Evolutionary conservation across 73 alveolate species (phyloP).

Genomic region (Diophrys appendiculata): DNA sequence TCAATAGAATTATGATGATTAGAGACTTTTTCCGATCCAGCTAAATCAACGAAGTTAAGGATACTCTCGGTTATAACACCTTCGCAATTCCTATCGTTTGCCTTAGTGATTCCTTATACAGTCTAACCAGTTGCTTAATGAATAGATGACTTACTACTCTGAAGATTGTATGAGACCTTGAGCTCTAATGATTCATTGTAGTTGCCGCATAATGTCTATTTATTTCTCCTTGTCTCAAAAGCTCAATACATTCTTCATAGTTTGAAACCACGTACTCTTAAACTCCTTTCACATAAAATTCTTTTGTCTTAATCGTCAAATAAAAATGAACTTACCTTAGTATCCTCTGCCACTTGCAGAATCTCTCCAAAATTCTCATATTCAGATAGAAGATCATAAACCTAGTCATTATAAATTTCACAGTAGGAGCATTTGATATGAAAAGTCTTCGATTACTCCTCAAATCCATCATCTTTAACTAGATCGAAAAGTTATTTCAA

Average conservation of each 20-base stretch:
- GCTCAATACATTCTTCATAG: conserved; percentile 73
- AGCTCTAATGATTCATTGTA: conserved; percentile 77
- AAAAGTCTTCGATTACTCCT: conserved; percentile 12
- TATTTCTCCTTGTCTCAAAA: conserved; percentile 72
- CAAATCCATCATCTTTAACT: not conserved
- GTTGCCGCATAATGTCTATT: conserved; percentile 84
- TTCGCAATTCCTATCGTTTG: conserved; percentile 55
- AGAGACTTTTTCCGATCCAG: conserved; percentile 95
- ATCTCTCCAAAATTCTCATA: conserved; percentile 40
- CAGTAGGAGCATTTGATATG: conserved; percentile 86
- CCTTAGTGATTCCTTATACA: not conserved
- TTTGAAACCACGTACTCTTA: conserved; percentile 71
- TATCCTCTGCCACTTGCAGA: conserved; percentile 66
- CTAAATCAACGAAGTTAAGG: conserved; percentile 91
- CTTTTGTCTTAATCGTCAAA: conserved; percentile 44
- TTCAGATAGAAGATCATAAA: conserved; percentile 85
- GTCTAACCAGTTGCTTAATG: conserved; percentile 2
- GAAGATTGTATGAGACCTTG: conserved; percentile 87
- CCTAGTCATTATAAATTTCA: conserved; percentile 94
- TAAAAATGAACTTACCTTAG: conserved; percentile 19
- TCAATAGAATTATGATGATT: conserved; percentile 46
- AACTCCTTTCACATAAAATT: conserved; percentile 72
- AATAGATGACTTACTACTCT: conserved; percentile 45
- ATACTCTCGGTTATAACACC: not conserved
- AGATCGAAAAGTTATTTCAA: not conserved